phyloP scores from a whole-genome alignment of 139 green algal species.

The Chlamydomonas sp. region DNA sequence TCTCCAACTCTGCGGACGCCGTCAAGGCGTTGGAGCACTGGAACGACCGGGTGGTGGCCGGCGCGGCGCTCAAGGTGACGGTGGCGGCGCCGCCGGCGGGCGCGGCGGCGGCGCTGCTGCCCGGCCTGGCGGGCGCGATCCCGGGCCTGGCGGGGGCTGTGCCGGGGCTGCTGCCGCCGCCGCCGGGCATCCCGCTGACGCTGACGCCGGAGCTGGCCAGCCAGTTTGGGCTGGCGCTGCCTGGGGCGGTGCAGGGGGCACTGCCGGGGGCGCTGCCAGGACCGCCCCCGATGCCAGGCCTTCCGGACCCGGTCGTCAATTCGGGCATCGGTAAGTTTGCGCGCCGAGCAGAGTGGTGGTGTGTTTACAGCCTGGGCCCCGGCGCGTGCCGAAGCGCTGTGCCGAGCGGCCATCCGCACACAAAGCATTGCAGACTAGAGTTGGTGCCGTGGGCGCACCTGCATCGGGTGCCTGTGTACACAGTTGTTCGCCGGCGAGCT shows the following conservation, averaged over 20 bases:
- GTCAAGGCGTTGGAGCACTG: constrained; percentile 77
- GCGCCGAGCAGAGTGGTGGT: neutral
- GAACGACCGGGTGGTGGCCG: constrained; percentile 73
- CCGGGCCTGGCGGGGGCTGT: neutral
- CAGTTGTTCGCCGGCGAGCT: no score
- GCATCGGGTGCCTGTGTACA: no score
- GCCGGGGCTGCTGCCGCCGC: neutral
- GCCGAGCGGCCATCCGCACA: no score
- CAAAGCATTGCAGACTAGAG: no score
- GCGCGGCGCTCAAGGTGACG: constrained; percentile 59
- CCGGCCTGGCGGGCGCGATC: neutral
- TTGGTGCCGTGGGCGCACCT: no score
- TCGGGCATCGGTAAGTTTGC: constrained; percentile 8
- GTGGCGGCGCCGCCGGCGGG: neutral
- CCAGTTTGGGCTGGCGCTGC: constrained; percentile 18
- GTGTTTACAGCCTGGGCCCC: no score
- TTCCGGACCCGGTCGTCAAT: neutral
- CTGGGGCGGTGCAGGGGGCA: neutral
- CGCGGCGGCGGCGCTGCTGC: constrained; percentile 2
- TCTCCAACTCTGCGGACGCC: constrained; percentile 53
- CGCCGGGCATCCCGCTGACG: neutral
- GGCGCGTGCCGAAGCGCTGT: no score
- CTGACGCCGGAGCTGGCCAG: constrained; percentile 9
- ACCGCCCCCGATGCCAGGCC: no score
- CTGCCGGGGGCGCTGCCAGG: neutral